phyloP scores from a whole-genome alignment of 1,139 yeast genomes.

The Yamadazyma atlantica region DNA sequence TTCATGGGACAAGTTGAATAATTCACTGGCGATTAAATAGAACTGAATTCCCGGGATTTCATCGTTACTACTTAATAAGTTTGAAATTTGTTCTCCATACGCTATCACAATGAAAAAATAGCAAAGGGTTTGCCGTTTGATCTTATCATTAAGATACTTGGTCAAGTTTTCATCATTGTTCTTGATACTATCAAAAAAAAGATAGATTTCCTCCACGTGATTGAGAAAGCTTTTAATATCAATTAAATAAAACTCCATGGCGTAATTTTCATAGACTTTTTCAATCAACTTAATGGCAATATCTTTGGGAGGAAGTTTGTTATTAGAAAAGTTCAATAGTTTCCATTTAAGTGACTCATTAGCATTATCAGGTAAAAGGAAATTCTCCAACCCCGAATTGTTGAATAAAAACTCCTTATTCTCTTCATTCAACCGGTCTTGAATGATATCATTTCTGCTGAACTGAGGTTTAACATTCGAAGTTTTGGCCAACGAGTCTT shows the following conservation, averaged over 20 bases:
- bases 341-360: constrained; percentile 27
- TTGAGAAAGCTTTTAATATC: constrained; percentile 8
- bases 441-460: constrained; percentile 6
- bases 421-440: constrained; percentile 13
- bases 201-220: constrained; percentile 29
- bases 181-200: constrained; percentile 22
- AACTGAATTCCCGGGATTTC: constrained; percentile 35
- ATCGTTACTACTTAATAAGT: constrained; percentile 9
- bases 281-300: constrained; percentile 9
- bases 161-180: constrained; percentile 6
- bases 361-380: constrained; percentile 25
- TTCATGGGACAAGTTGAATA: constrained; percentile 43
- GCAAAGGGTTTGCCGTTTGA: constrained; percentile 21
- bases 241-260: constrained; percentile 16
- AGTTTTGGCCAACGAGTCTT: constrained; percentile 13
- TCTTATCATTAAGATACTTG: constrained; percentile 6
- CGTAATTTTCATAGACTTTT: constrained; percentile 15
- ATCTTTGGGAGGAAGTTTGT: constrained; percentile 18
- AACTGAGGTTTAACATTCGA: constrained; percentile 1
- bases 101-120: constrained; percentile 35
- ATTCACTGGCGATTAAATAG: constrained; percentile 39
- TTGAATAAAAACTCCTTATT: constrained; percentile 14
- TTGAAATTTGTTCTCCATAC: constrained; percentile 36
- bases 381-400: constrained; percentile 18
- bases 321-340: constrained; percentile 19